These are phyloP conservation scores for Favolaschia claudopus DNA, from an alignment of 768 basidiomycete species.

Conservation along the genomic window DNA sequence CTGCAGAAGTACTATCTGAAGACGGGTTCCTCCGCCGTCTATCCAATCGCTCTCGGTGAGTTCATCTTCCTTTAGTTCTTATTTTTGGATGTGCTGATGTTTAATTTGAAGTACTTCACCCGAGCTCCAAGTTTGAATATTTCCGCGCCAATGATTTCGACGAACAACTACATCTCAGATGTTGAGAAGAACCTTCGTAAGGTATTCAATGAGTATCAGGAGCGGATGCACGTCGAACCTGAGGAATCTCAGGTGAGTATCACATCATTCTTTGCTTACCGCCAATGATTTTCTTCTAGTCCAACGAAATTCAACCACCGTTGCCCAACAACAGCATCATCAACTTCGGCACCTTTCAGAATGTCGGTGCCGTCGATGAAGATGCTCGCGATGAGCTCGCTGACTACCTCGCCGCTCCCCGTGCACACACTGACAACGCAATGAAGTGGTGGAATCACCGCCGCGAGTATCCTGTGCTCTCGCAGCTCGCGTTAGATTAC, in stretches of 20 bases:
- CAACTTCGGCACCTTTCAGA: slow-evolving; percentile 17
- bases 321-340: too few species aligned
- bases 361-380: slow-evolving; percentile 25
- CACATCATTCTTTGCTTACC: too few species aligned
- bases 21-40: slow-evolving; percentile 29
- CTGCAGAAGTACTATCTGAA: slow-evolving; percentile 33
- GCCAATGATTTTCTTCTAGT: too few species aligned
- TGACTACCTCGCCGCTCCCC: slow-evolving; percentile 34
- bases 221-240: too few species aligned
- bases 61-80: background rate
- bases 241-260: too few species aligned
- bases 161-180: slow-evolving; percentile 33
- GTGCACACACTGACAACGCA: slow-evolving; percentile 31
- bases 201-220: slow-evolving; percentile 22
- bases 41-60: slow-evolving; percentile 36
- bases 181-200: slow-evolving; percentile 26
- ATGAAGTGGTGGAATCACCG: slow-evolving; percentile 34
- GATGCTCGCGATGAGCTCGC: slow-evolving; percentile 34
- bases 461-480: slow-evolving; percentile 36
- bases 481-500: slow-evolving; percentile 44
- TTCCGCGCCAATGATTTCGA: slow-evolving; percentile 36
- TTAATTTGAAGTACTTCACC: slow-evolving; percentile 37
- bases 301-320: too few species aligned
- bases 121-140: slow-evolving; percentile 37
- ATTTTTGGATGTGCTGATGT: background rate